A percentile compares a stretch with the other conserved stretches of the same genome.
phyloP scores from a whole-genome alignment of 768 basidiomycete species.

The Phaeotremella fagi region DNA sequence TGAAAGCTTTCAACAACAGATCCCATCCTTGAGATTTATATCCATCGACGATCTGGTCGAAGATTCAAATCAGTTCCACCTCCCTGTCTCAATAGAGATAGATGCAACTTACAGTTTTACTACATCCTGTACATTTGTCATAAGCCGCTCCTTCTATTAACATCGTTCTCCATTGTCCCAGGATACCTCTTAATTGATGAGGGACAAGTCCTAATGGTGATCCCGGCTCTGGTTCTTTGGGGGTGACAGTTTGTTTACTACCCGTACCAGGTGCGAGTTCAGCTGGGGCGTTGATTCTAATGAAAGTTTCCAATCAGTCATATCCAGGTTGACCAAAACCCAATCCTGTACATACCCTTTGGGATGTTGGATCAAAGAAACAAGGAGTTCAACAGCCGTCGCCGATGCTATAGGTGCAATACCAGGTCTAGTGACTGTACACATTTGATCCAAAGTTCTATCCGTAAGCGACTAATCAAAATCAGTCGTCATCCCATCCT shows the following conservation, averaged over 20 bases:
- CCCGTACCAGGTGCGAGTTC: slow-evolving; percentile 50
- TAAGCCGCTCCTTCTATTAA: slow-evolving; percentile 82
- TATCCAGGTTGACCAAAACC: not conserved
- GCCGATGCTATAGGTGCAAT: slow-evolving; percentile 88
- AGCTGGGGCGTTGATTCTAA: slow-evolving; percentile 63
- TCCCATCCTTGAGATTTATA: slow-evolving; percentile 76
- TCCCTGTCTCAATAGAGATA: not conserved
- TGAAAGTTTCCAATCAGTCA: not conserved
- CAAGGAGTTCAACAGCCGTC: slow-evolving; percentile 85
- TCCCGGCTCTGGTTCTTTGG: slow-evolving; percentile 44
- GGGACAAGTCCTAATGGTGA: slow-evolving; percentile 73
- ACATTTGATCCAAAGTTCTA: slow-evolving; percentile 96
- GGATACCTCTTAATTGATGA: slow-evolving; percentile 86
- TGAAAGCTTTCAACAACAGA: slow-evolving; percentile 75
- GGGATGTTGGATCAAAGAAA: slow-evolving; percentile 83
- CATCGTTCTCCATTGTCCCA: slow-evolving; percentile 79
- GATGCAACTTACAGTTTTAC: slow-evolving; percentile 58
- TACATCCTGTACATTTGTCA: slow-evolving; percentile 84
- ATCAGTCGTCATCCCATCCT: slow-evolving; percentile 4
- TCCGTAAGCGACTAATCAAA: slow-evolving; percentile 75
- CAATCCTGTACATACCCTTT: slow-evolving; percentile 58
- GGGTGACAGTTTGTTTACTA: slow-evolving; percentile 5
- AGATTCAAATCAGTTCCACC: not conserved
- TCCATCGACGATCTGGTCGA: slow-evolving; percentile 64
- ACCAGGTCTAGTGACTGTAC: slow-evolving; percentile 93